These are phyloP conservation scores for Fusarium sarcochroum DNA, from an alignment of 2,329 filamentous ascomycete species.

Conservation along the genomic window DNA sequence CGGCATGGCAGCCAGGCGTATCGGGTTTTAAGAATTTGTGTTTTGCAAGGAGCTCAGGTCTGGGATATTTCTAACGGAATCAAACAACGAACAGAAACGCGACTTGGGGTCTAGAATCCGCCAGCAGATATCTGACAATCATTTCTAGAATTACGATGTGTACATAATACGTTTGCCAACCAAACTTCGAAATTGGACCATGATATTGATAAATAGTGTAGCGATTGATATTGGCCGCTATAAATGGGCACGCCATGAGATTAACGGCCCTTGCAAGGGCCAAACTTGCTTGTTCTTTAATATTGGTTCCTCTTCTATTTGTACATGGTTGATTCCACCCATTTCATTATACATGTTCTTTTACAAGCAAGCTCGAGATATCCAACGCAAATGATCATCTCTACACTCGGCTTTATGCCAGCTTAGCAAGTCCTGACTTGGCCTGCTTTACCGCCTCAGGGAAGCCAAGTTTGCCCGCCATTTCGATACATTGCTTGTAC, in stretches of 20 bases:
- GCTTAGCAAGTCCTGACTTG: conserved; percentile 62
- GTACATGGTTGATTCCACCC: conserved; percentile 20
- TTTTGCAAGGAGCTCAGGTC: conserved; percentile 40
- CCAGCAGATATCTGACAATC: conserved; percentile 5
- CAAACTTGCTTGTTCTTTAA: not conserved
- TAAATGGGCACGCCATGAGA: not conserved
- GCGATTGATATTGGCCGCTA: not conserved
- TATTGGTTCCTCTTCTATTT: conserved; percentile 15
- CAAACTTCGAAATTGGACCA: not conserved
- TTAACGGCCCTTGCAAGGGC: not conserved
- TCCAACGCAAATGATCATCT: conserved; percentile 1
- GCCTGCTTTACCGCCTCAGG: conserved; percentile 66
- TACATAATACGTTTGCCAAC: conserved; percentile 1
- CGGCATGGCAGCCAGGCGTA: conserved; percentile 38
- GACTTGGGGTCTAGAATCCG: conserved; percentile 17
- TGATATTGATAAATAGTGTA: not conserved
- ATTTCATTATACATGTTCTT: conserved; percentile 7
- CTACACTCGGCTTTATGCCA: conserved; percentile 33
- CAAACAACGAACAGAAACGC: conserved; percentile 15
- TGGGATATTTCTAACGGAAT: conserved; percentile 35
- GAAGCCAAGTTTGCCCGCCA: conserved; percentile 70
- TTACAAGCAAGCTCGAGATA: not conserved
- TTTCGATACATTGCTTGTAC: conserved; percentile 76
- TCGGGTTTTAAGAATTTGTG: conserved; percentile 18
- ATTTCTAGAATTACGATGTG: conserved; percentile 13